Evolutionary conservation across 106 monocot genomes (phyloP), one percentile per base, ranked within the genome.

Genomic region (Acorus gramineus): DNA sequence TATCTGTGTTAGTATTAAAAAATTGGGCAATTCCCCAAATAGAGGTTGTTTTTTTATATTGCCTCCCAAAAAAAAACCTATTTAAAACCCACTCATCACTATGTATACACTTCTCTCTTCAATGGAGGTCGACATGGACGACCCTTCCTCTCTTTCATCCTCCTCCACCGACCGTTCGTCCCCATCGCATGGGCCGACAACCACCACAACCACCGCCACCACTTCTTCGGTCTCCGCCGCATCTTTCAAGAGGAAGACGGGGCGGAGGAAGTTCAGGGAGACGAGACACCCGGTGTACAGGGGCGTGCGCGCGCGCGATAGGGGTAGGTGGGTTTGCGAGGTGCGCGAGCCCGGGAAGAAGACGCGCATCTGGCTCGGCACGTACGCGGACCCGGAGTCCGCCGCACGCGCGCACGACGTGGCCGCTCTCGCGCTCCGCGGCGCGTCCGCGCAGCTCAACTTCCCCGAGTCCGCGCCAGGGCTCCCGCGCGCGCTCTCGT

Each of bases 251-350:
- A 28, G 78, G 53, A 63, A 54, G 48, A 69, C 78, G 2, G 78
- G 78, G 47, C 8, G 78, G 78, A 79, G 65, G 64, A 79, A 79
- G 59, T 79, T 79, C 78, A 28, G 48, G 63, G 78, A 79, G 78
- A 79, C 78, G 47, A 56, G 78, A 0, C 78, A 79, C 57, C 78
- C 73, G 45, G 78, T 79, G 64, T 79, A 73, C 78, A 51, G 64
- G 11, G 78, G 78, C 4, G 78, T 79, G 10, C 62, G 78, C 42
- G 57, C 68, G 58, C 62, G 78, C 52, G 69, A 69, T 52, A 68
- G 65, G 44, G 86, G 79, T 2, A 81, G 75, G 77, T 86, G 86
- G 86, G 86, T 86, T 43, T 81, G 76, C 75, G 86, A 86, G 79
- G 56, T 85, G 64, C 73, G 84, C 28, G 80, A 80, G 67, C 84